Base-by-base conservation (phyloP, 2,329 filamentous ascomycete genomes). In the Coniella lustricola region DNA sequence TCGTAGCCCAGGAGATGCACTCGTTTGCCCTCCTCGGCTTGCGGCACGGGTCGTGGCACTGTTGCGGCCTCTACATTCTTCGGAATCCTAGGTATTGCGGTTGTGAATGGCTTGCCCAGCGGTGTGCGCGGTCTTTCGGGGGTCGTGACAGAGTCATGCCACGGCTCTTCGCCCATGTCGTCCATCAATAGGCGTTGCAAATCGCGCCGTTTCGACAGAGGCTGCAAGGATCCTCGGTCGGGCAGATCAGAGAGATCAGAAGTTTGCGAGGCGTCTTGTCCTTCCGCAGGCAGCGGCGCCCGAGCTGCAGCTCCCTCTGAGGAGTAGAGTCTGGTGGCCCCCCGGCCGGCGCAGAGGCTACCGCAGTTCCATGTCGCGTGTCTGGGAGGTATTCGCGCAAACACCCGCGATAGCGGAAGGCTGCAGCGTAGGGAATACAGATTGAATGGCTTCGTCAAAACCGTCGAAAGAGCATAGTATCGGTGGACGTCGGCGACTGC, bases 401-500 rank as follows among this genome's bases (percentile, higher is more conserved):
- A 64, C 62, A 65, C 64, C 66, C 68, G 67, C 67, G 62, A 63
- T 49, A 63, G 66, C 63, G 68, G 64, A 61, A 62, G 60, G 57
- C 60, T 59, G 59, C 60, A 59, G 54, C 53, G 57, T 62, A 62
- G 56, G 60, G 64, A 60, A 70, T 66, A 70, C 67, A 71, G 67
- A 61, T 64, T 71, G 67, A 62, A 64, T 54, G 60, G 56, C 62
- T 64, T 63, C 56, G 58, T 45, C 43, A 42, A 38, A 25, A 41
- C 44, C 42, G 44, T 50, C 48, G 54, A 29, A 52, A 54, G 51
- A 48, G 49, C 61, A 61, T 62, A 60, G 57, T 58, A 60, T 50
- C 55, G 50, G 36, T 39, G 14, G 41, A 17, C 13, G 18, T 35
- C 36, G 33, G 31, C 2, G 35, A 38, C 25, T 40, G 47, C 37